phyloP scores from a whole-genome alignment of 1,284 basidiomycete species.

The Ceratobasidium sp. region DNA sequence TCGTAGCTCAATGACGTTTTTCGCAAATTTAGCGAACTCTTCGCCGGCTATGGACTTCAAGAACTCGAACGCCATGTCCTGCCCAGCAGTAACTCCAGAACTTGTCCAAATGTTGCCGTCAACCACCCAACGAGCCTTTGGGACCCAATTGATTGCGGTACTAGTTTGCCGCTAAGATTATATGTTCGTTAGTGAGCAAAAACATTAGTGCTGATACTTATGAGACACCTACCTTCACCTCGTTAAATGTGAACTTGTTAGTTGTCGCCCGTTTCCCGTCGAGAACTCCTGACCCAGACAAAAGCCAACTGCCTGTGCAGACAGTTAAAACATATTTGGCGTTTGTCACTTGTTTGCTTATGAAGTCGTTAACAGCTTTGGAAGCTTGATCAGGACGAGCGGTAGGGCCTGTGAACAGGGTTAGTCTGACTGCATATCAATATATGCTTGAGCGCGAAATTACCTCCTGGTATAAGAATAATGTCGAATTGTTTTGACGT shows the following conservation, averaged over 20 bases:
- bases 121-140: constrained; percentile 60
- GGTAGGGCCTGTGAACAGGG: background rate
- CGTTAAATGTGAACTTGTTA: constrained; percentile 42
- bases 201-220: background rate
- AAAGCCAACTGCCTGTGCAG: constrained; percentile 47
- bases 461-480: constrained; percentile 46
- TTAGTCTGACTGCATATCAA: too few species aligned
- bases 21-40: constrained; percentile 13
- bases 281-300: constrained; percentile 45
- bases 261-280: constrained; percentile 47
- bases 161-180: constrained; percentile 18
- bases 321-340: constrained; percentile 45
- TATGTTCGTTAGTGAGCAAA: background rate
- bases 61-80: constrained; percentile 59
- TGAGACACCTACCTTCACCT: constrained; percentile 19
- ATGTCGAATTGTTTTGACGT: constrained; percentile 43
- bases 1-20: constrained; percentile 34
- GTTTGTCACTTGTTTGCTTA: constrained; percentile 5
- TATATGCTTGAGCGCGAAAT: background rate
- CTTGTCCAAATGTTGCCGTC: constrained; percentile 61
- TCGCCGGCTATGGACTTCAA: constrained; percentile 47
- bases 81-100: constrained; percentile 60
- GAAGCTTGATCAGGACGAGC: constrained; percentile 22
- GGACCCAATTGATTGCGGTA: constrained; percentile 53
- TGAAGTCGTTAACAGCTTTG: constrained; percentile 26